Percentiles rank a stretch among this genome's conserved stretches.
These are phyloP conservation scores for Ophiostoma montium DNA, from an alignment of 2,329 filamentous ascomycete genomes.

Conservation along the genomic window DNA sequence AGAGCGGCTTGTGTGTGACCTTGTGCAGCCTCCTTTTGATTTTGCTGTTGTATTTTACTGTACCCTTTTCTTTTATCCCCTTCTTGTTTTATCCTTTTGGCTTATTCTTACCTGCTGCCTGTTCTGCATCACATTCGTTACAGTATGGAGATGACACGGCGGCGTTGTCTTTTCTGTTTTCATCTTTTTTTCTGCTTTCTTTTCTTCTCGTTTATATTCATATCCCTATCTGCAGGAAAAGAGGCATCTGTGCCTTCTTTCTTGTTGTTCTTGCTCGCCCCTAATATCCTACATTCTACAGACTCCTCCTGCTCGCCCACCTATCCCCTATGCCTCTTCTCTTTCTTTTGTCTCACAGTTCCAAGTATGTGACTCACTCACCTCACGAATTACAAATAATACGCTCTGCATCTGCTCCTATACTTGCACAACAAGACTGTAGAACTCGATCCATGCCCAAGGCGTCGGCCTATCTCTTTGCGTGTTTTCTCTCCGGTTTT, in stretches of 20 bases:
- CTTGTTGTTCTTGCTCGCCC: no score
- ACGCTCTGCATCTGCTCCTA: no score
- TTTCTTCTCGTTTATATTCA: background rate
- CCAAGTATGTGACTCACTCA: slow-evolving; percentile 7
- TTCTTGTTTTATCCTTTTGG: background rate
- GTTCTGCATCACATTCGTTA: background rate
- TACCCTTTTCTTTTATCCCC: background rate
- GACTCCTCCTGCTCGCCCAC: no score
- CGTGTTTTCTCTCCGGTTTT: no score
- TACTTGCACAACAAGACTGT: no score
- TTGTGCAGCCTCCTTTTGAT: background rate
- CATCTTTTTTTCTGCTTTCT: background rate
- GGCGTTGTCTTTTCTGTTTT: background rate
- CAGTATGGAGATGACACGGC: background rate
- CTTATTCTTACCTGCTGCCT: background rate
- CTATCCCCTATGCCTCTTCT: background rate
- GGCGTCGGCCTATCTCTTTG: no score
- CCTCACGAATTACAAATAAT: slow-evolving; percentile 6
- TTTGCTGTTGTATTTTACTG: background rate
- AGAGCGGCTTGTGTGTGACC: background rate
- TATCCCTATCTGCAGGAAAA: background rate
- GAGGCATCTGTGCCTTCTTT: no score
- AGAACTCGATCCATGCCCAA: no score
- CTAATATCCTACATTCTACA: no score
- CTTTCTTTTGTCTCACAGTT: background rate